Percentiles rank a stretch among this genome's conserved stretches.
Evolutionary conservation across 139 green algal genomes (phyloP).

Genomic region (Marvania coccoides): DNA sequence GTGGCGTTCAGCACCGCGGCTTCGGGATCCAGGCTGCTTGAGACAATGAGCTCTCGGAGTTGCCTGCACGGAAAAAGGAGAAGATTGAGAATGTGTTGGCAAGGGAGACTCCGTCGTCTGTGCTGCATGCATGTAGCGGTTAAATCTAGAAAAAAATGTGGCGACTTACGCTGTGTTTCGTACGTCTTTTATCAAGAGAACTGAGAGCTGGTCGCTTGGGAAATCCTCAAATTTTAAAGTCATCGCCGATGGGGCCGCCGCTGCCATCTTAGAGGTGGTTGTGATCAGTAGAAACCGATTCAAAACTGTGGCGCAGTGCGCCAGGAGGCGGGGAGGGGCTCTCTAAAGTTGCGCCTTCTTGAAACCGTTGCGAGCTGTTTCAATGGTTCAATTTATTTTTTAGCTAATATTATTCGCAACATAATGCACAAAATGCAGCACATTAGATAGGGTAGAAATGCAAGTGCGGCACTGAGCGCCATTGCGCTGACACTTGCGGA

Average conservation of each 20-base stretch:
- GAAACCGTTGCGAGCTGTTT: too few relatives aligned
- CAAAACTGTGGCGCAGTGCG: too few relatives aligned
- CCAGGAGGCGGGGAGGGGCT: too few relatives aligned
- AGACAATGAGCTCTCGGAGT: slow-evolving; percentile 19
- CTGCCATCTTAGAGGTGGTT: neutral
- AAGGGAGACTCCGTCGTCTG: neutral
- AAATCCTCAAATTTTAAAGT: slow-evolving; percentile 18
- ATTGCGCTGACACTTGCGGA: too few relatives aligned
- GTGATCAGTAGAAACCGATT: neutral
- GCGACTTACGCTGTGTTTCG: slow-evolving; percentile 19
- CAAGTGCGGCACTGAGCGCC: too few relatives aligned
- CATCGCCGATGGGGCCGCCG: neutral
- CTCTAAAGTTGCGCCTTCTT: too few relatives aligned
- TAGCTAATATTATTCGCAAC: too few relatives aligned
- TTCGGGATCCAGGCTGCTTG: slow-evolving; percentile 15
- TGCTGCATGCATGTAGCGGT: neutral
- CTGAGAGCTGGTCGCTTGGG: slow-evolving; percentile 4
- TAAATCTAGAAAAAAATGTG: neutral
- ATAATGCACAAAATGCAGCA: too few relatives aligned
- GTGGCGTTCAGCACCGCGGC: slow-evolving; percentile 33
- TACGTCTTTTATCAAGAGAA: slow-evolving; percentile 32
- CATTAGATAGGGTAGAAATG: too few relatives aligned
- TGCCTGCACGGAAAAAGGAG: slow-evolving; percentile 15
- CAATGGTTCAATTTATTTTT: too few relatives aligned
- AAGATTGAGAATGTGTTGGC: neutral